Evolutionary conservation across 306 rosid species (phyloP).

Genomic region (Quercus variabilis): DNA sequence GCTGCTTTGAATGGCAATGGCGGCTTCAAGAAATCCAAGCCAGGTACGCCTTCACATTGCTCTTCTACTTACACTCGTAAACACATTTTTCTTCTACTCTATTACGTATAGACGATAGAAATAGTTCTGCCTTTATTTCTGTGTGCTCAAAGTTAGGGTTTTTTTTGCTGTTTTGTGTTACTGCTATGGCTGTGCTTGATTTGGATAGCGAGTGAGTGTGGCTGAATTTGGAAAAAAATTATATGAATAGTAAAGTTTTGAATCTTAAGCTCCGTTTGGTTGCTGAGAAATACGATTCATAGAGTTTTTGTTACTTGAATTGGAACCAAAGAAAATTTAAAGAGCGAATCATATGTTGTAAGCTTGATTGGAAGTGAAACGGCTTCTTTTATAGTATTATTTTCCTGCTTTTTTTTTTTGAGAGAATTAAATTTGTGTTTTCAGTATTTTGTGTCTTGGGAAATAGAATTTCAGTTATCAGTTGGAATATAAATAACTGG

Average conservation of each 20-base stretch:
- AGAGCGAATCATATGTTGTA: not conserved
- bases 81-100: not conserved
- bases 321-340: not conserved
- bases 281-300: not conserved
- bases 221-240: too few species aligned
- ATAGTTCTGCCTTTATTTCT: not conserved
- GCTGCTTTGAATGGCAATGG: constrained; percentile 72
- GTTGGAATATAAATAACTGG: too few species aligned
- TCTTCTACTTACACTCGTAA: not conserved
- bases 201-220: not conserved
- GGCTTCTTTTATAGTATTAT: not conserved
- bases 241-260: not conserved
- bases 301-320: not conserved
- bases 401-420: not conserved
- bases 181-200: not conserved
- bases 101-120: not conserved
- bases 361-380: not conserved
- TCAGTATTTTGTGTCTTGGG: not conserved
- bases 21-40: constrained; percentile 55
- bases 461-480: too few species aligned
- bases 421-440: not conserved
- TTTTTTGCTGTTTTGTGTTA: not conserved
- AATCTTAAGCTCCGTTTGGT: not conserved
- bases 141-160: not conserved
- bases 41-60: constrained; percentile 39